A percentile compares a stretch with the other conserved stretches of the same genome.
These are phyloP conservation scores for Gonapodya sp. DNA, from an alignment of 192 early-diverging fungal genomes.

Conservation along the genomic window DNA sequence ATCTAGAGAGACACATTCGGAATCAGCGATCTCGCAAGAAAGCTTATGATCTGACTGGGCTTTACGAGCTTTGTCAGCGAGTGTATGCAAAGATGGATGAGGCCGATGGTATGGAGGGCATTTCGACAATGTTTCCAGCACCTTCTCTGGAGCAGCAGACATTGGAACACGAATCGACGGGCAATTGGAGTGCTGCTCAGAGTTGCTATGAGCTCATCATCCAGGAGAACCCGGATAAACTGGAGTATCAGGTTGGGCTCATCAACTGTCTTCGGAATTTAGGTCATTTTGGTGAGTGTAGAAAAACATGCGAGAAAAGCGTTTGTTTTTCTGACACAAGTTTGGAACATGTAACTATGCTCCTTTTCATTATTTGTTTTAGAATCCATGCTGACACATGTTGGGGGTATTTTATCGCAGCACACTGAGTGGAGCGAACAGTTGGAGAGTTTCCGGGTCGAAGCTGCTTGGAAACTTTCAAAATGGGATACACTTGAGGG, in stretches of 20 bases:
- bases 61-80: conserved; percentile 23
- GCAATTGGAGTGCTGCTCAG: conserved; percentile 56
- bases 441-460: conserved; percentile 38
- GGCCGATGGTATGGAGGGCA: conserved; percentile 57
- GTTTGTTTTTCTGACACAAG: conserved; percentile 13
- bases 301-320: too few species aligned
- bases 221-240: conserved; percentile 28
- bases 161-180: conserved; percentile 48
- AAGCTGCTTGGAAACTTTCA: conserved; percentile 55
- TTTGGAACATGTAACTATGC: background rate
- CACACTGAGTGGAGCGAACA: conserved; percentile 40
- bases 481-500: conserved; percentile 45
- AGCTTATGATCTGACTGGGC: background rate
- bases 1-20: conserved; percentile 59
- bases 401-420: conserved; percentile 24
- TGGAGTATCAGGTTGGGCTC: conserved; percentile 45
- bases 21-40: conserved; percentile 1
- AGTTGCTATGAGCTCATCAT: conserved; percentile 48
- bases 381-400: conserved; percentile 43
- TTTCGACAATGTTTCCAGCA: conserved; percentile 36
- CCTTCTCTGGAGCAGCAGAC: conserved; percentile 54
- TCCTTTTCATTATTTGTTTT: background rate
- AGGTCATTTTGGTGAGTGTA: conserved; percentile 53
- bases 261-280: conserved; percentile 58
- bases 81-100: conserved; percentile 62